phyloP scores from a whole-genome alignment of 1,284 basidiomycete genomes.

The Erythrobasidium hasegawianum region DNA sequence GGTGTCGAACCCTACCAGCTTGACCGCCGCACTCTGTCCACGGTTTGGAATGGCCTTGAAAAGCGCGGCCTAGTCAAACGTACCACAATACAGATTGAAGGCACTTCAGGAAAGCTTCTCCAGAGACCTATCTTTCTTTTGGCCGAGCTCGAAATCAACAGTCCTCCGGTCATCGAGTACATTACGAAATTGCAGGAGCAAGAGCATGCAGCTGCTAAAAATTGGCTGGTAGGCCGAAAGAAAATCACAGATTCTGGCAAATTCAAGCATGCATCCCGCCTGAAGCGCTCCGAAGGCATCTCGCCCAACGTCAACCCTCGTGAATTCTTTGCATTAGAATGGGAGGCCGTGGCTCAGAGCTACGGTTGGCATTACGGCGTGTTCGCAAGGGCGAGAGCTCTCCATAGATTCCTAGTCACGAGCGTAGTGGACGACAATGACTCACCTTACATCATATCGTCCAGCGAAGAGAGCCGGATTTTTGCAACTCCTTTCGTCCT shows the following conservation, averaged over 20 bases:
- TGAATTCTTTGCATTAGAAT: conserved; percentile 18
- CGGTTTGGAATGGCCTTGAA: conserved; percentile 61
- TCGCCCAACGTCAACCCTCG: not conserved
- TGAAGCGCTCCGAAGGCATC: not conserved
- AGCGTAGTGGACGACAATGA: conserved; percentile 21
- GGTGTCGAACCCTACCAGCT: conserved; percentile 51
- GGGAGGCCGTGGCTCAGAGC: conserved; percentile 28
- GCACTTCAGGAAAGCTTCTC: conserved; percentile 54
- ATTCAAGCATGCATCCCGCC: not conserved
- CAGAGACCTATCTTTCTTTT: conserved; percentile 40
- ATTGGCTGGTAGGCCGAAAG: conserved; percentile 15
- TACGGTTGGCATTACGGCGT: conserved; percentile 22
- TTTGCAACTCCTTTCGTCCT: conserved; percentile 13
- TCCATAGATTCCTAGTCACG: conserved; percentile 17
- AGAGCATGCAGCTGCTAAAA: not conserved
- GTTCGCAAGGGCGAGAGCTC: conserved; percentile 17
- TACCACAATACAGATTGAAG: conserved; percentile 59
- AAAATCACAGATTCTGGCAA: not conserved
- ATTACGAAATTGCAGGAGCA: conserved; percentile 19
- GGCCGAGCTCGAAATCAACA: conserved; percentile 25
- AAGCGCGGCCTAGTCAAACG: conserved; percentile 61
- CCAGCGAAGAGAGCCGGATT: conserved; percentile 1
- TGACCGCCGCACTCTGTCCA: conserved; percentile 66
- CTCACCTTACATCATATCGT: conserved; percentile 12
- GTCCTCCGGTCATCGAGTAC: conserved; percentile 19